Percentiles rank a stretch among this genome's conserved stretches.
Conservation (phyloP, 73 alveolate genomes). For the Paramecium biaurelia region DNA sequence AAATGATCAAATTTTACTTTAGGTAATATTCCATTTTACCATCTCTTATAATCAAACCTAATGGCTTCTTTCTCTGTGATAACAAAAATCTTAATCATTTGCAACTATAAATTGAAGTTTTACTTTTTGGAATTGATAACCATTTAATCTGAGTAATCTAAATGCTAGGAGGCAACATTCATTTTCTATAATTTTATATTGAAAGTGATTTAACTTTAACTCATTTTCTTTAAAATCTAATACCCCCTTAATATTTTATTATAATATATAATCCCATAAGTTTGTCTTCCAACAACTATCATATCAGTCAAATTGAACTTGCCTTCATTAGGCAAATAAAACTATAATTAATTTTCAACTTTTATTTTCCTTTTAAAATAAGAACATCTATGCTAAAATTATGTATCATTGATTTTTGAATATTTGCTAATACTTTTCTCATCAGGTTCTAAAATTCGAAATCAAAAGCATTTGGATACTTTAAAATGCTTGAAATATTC, state of each 20-base stretch:
- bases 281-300: background rate
- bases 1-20: background rate
- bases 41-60: background rate
- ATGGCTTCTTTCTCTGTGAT: background rate
- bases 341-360: background rate
- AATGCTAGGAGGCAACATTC: background rate
- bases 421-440: background rate
- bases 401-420: background rate
- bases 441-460: background rate
- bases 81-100: background rate
- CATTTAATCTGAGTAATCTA: background rate
- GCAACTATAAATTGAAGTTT: background rate
- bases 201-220: background rate
- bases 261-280: background rate
- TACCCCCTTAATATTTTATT: background rate
- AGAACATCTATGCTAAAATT: background rate
- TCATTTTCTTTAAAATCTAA: background rate
- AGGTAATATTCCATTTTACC: background rate
- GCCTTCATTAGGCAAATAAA: background rate
- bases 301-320: too few species aligned
- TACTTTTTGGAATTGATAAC: background rate
- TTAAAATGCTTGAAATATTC: background rate
- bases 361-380: background rate
- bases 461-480: background rate
- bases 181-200: background rate